Evolutionary conservation across 495 filamentous ascomycete species (phyloP).

Genomic region (Penicillium daleae): DNA sequence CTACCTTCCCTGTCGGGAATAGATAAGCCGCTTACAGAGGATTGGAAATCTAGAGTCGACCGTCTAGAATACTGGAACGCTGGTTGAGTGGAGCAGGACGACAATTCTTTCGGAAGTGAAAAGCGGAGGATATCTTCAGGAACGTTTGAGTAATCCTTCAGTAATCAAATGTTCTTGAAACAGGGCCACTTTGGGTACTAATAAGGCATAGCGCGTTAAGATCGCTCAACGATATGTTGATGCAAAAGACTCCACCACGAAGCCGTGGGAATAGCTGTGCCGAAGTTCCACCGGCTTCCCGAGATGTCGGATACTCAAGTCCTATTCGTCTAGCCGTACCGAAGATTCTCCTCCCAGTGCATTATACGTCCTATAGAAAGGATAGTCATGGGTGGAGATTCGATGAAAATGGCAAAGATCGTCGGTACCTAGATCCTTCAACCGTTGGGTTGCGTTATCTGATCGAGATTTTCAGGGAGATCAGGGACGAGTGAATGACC

Average conservation of each 20-base stretch:
- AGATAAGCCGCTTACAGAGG: conserved; percentile 9
- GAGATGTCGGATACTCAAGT: background rate
- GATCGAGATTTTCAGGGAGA: conserved; percentile 18
- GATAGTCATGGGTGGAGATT: background rate
- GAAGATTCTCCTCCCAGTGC: background rate
- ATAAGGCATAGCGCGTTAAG: background rate
- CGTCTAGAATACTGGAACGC: background rate
- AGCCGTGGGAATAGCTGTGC: background rate
- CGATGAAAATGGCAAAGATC: background rate
- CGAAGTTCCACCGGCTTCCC: conserved; percentile 15
- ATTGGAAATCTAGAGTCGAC: conserved; percentile 14
- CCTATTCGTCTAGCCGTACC: conserved; percentile 11
- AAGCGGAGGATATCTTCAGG: background rate
- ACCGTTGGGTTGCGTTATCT: conserved; percentile 17
- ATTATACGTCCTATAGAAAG: background rate
- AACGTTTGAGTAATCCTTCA: background rate
- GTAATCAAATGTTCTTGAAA: background rate
- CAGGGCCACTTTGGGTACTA: background rate
- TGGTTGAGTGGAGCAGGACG: background rate
- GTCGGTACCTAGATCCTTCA: background rate
- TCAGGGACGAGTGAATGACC: background rate
- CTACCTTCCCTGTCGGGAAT: conserved; percentile 15
- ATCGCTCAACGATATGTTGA: background rate
- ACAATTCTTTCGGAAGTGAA: background rate
- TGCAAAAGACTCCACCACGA: conserved; percentile 4